phyloP scores from a whole-genome alignment of 2,329 filamentous ascomycete genomes.

The Colletotrichum sp. region DNA sequence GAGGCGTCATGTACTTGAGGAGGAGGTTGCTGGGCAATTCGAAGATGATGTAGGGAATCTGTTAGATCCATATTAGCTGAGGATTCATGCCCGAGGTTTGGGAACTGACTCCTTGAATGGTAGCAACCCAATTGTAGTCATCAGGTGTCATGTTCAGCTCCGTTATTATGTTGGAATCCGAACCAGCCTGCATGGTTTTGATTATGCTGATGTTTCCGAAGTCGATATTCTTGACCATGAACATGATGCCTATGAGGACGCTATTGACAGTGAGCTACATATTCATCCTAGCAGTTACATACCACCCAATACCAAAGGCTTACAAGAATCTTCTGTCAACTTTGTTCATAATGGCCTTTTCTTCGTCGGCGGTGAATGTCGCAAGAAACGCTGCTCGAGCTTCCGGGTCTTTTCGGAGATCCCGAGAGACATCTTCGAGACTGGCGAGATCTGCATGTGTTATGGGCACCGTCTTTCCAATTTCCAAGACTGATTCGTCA shows the following conservation, averaged over 20 bases:
- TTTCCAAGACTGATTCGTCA: background rate
- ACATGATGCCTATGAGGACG: slow-evolving; percentile 42
- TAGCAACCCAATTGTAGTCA: background rate
- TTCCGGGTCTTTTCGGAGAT: slow-evolving; percentile 19
- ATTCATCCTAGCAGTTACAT: background rate
- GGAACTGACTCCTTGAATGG: background rate
- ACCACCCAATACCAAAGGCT: background rate
- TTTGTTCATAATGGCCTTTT: slow-evolving; percentile 41
- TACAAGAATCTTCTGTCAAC: slow-evolving; percentile 39
- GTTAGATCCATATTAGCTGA: background rate
- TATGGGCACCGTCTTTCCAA: background rate
- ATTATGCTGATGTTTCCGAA: slow-evolving; percentile 26
- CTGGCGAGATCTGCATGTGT: background rate
- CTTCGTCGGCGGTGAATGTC: slow-evolving; percentile 41
- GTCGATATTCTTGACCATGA: slow-evolving; percentile 38
- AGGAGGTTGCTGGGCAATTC: slow-evolving; percentile 43
- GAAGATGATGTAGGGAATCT: slow-evolving; percentile 44
- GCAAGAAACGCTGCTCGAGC: slow-evolving; percentile 34
- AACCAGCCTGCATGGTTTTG: background rate
- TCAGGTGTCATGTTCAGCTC: background rate
- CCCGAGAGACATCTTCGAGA: background rate
- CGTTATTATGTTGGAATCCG: background rate
- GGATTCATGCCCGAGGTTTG: background rate
- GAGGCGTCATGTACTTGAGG: slow-evolving; percentile 36
- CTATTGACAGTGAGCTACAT: background rate